Base-by-base conservation (phyloP, 2,329 filamentous ascomycete species). In the Clonostachys rhizophaga region DNA sequence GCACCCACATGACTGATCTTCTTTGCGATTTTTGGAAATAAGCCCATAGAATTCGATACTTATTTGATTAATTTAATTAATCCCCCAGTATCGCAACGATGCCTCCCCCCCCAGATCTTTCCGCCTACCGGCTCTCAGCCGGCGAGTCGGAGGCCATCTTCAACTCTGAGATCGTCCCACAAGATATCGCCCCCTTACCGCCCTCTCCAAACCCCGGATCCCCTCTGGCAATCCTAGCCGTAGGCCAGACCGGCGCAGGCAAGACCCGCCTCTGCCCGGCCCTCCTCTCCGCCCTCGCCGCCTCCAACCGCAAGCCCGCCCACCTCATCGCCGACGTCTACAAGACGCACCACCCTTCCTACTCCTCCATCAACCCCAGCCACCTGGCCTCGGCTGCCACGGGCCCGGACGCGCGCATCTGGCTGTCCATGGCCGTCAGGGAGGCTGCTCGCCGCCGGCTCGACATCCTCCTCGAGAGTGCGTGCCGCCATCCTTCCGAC, bases 261-360 rank as follows among this genome's bases (percentile, higher is more conserved):
- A 76, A 76, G 50, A 74, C 71, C 14, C 65, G 65, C 47, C 62
- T 70, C 2, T 67, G 71, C 11, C 71, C 69, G 3, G 53, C 57
- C 34, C 57, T 75, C 44, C 58, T 63, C 16, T 43, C 50, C 5
- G 65, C 67, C 42, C 54, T 75, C 33, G 45, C 13, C 43, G 50
- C 42, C 40, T 49, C 45, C 39, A 45, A 17, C 14, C 45, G 30
- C 12, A 20, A 11, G 16, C 49, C 58, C 14, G 64, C 62, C 16
- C 72, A 76, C 59, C 65, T 76, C 52, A 68, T 75, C 47, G 71
- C 72, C 46, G 72, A 75, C 63, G 69, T 68, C 18, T 74, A 72
- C 66, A 76, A 76, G 54, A 65, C 66, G 5, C 69, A 73, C 59
- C 72, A 76, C 56, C 72, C 72, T 0, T 50, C 60, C 16, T 74